Conservation (phyloP, 1,284 basidiomycete species). For the Tilletia walkeri region DNA sequence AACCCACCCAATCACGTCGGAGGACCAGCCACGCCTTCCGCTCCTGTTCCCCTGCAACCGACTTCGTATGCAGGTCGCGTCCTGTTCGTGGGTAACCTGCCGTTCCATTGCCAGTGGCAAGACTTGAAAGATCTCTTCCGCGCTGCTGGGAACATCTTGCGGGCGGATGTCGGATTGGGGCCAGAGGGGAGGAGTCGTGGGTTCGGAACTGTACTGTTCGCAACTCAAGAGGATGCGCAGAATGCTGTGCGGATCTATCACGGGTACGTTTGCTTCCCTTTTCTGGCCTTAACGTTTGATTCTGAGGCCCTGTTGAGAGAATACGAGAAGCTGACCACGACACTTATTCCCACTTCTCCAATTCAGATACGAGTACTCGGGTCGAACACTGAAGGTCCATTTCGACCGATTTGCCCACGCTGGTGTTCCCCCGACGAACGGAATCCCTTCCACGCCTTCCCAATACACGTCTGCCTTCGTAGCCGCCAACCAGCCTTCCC, state of each 20-base stretch:
- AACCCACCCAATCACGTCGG: constrained; percentile 17
- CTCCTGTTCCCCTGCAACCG: constrained; percentile 8
- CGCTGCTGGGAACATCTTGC: constrained; percentile 69
- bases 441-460: constrained; percentile 43
- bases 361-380: constrained; percentile 77
- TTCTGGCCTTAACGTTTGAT: not conserved
- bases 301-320: not conserved
- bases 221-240: constrained; percentile 84
- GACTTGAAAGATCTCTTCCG: constrained; percentile 54
- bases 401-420: constrained; percentile 62
- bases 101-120: constrained; percentile 55
- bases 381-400: constrained; percentile 78
- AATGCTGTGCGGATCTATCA: constrained; percentile 67
- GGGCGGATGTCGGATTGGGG: constrained; percentile 87
- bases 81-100: constrained; percentile 53
- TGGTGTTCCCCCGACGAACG: constrained; percentile 21
- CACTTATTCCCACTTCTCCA: not conserved
- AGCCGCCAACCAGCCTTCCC: constrained; percentile 20
- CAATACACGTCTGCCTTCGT: constrained; percentile 53
- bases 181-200: constrained; percentile 88
- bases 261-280: constrained; percentile 26
- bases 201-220: constrained; percentile 87
- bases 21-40: constrained; percentile 12
- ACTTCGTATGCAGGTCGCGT: constrained; percentile 48
- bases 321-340: not conserved